Evolutionary conservation across 257 asterid genomes (phyloP).

Genomic region (Apocynum venetum): DNA sequence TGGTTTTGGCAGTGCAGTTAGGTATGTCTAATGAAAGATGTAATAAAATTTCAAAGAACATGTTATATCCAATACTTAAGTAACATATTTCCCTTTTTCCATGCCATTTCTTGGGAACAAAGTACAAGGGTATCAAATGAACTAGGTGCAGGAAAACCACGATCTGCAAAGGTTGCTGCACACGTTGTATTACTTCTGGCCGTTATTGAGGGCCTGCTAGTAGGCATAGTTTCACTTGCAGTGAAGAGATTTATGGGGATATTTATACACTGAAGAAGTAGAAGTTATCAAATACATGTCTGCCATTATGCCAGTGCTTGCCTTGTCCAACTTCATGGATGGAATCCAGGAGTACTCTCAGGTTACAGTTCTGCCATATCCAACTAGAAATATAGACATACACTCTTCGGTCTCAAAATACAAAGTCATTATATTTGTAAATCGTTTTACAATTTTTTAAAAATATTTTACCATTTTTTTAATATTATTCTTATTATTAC

Average conservation of each 20-base stretch:
- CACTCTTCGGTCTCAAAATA: too few relatives aligned
- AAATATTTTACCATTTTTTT: too few relatives aligned
- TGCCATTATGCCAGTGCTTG: conserved; percentile 31
- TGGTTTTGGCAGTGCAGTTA: conserved; percentile 34
- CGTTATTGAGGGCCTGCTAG: conserved; percentile 16
- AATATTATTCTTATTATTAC: too few relatives aligned
- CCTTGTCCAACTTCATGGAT: conserved; percentile 38
- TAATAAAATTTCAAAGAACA: background rate
- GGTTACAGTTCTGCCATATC: background rate
- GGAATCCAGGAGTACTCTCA: conserved; percentile 33
- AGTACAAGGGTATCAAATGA: conserved; percentile 30
- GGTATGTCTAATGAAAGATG: conserved; percentile 5
- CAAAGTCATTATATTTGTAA: too few relatives aligned
- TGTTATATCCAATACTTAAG: too few relatives aligned
- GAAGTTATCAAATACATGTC: conserved; percentile 23
- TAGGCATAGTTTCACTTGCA: conserved; percentile 19
- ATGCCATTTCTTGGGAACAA: background rate
- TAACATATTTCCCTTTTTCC: too few relatives aligned
- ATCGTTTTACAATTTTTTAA: too few relatives aligned
- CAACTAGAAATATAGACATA: too few relatives aligned
- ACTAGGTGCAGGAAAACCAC: conserved; percentile 23
- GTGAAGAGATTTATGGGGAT: conserved; percentile 22
- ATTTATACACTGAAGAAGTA: conserved; percentile 18
- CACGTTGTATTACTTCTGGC: conserved; percentile 18
- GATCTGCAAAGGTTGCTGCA: conserved; percentile 21